phyloP scores from a whole-genome alignment of 2,329 filamentous ascomycete species.

The Paracoccidioides lutzii region DNA sequence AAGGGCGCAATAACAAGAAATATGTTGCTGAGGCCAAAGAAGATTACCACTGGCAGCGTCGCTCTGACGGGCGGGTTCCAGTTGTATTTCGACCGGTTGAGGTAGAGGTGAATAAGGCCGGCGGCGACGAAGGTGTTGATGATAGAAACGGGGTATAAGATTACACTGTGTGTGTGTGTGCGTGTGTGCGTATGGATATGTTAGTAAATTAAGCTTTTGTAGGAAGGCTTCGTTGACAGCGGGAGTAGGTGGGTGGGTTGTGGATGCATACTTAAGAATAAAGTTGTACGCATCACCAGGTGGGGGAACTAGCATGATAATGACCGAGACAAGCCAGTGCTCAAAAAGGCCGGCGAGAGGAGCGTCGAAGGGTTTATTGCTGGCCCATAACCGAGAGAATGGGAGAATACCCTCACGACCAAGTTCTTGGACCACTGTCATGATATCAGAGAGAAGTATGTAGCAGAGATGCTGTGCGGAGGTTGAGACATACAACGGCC shows the following conservation, averaged over 20 bases:
- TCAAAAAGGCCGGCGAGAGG: constrained; percentile 42
- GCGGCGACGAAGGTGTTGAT: constrained; percentile 27
- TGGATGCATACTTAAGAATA: constrained; percentile 18
- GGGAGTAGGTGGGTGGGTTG: constrained; percentile 2
- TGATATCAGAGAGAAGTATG: constrained; percentile 9
- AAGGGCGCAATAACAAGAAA: constrained; percentile 50
- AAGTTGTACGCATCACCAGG: constrained; percentile 53
- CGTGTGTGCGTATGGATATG: too few species aligned
- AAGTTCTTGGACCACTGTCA: constrained; percentile 35
- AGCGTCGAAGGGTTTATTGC: constrained; percentile 48
- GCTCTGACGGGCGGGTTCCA: constrained; percentile 46
- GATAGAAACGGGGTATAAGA: constrained; percentile 16
- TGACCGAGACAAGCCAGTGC: constrained; percentile 50
- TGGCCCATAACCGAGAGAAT: constrained; percentile 50
- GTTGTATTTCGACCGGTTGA: constrained; percentile 17
- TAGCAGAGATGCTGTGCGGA: constrained; percentile 6
- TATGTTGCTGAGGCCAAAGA: constrained; percentile 50
- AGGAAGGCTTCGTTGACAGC: constrained; percentile 32
- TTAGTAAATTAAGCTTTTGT: not conserved
- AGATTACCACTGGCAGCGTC: constrained; percentile 41
- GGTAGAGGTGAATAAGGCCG: constrained; percentile 39
- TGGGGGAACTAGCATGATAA: constrained; percentile 49
- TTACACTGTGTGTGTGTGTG: constrained; percentile 4
- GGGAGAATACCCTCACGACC: constrained; percentile 54
- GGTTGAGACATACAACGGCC: constrained; percentile 24